A percentile compares a stretch with the other conserved stretches of the same genome.
phyloP scores from a whole-genome alignment of 768 basidiomycete genomes.

The Lactarius evosmus region DNA sequence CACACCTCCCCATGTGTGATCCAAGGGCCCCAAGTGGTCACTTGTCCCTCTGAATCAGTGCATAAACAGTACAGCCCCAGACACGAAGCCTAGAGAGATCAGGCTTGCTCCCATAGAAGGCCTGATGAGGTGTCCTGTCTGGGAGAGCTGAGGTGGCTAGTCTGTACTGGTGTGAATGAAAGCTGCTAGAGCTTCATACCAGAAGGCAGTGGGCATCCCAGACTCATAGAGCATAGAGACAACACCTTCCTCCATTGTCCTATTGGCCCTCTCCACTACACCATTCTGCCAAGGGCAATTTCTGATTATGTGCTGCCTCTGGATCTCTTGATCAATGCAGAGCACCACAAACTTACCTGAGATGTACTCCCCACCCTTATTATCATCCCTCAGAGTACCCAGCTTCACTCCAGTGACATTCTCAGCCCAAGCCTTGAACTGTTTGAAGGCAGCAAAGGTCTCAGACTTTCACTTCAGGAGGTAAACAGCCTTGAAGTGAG shows the following conservation, averaged over 20 bases:
- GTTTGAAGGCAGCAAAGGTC: slow-evolving; percentile 31
- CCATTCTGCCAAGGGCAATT: slow-evolving; percentile 40
- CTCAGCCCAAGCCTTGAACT: slow-evolving; percentile 35
- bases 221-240: background rate
- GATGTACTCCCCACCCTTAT: slow-evolving; percentile 33
- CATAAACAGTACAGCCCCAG: background rate
- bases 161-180: background rate
- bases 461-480: slow-evolving; percentile 28
- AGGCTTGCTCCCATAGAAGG: background rate
- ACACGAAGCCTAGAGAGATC: background rate
- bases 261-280: slow-evolving; percentile 41
- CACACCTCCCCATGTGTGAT: slow-evolving; percentile 34
- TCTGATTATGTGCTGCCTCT: slow-evolving; percentile 23
- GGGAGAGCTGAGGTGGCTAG: background rate
- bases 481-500: background rate
- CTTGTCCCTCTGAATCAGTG: slow-evolving; percentile 3
- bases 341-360: slow-evolving; percentile 22
- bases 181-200: background rate
- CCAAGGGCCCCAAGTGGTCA: slow-evolving; percentile 24
- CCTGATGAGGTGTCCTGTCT: background rate
- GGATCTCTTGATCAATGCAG: slow-evolving; percentile 27
- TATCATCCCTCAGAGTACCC: slow-evolving; percentile 28
- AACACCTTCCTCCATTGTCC: slow-evolving; percentile 24
- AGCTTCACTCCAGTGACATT: slow-evolving; percentile 27
- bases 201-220: background rate